A percentile compares a stretch with the other conserved stretches of the same genome.
Conservation (phyloP, 352 stramenopile species). For the Phytophthora pini region DNA sequence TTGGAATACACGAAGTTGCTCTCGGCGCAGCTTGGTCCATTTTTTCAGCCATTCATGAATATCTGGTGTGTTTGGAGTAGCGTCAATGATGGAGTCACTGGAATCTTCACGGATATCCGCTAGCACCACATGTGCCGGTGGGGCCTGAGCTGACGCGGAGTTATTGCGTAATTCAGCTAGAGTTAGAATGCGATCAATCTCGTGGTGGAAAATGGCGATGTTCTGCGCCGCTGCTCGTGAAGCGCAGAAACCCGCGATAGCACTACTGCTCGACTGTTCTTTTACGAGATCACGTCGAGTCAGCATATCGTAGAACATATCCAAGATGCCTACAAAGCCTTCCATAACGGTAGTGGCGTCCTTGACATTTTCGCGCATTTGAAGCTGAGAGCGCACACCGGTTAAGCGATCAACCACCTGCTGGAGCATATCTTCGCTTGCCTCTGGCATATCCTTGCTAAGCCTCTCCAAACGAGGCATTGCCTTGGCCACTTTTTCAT, state of each 20-base stretch:
- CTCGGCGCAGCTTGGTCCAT: conserved; percentile 28
- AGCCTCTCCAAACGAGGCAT: conserved; percentile 20
- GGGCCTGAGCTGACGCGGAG: conserved; percentile 1
- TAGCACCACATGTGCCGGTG: conserved; percentile 15
- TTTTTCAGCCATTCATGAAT: conserved; percentile 25
- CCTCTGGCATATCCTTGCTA: conserved; percentile 6
- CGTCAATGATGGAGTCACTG: conserved; percentile 9
- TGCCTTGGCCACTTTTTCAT: conserved; percentile 27
- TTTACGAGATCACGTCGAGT: conserved; percentile 22
- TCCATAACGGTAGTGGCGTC: conserved; percentile 22
- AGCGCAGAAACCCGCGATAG: conserved; percentile 24
- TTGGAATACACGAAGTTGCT: conserved; percentile 33
- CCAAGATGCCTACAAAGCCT: conserved; percentile 23
- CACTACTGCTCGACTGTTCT: conserved; percentile 21
- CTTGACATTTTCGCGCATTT: conserved; percentile 13
- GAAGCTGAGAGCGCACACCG: conserved; percentile 17
- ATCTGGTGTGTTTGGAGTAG: conserved; percentile 4
- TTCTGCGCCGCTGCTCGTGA: conserved; percentile 27
- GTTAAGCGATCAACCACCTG: conserved; percentile 23
- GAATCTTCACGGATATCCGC: conserved; percentile 24
- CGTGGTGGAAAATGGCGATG: conserved; percentile 31
- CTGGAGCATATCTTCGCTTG: conserved; percentile 14
- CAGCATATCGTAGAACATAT: conserved; percentile 30
- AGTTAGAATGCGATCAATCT: conserved; percentile 32
- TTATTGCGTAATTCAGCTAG: conserved; percentile 16